Base-by-base conservation (phyloP, 2,329 filamentous ascomycete species). In the Cladosporium sp. region DNA sequence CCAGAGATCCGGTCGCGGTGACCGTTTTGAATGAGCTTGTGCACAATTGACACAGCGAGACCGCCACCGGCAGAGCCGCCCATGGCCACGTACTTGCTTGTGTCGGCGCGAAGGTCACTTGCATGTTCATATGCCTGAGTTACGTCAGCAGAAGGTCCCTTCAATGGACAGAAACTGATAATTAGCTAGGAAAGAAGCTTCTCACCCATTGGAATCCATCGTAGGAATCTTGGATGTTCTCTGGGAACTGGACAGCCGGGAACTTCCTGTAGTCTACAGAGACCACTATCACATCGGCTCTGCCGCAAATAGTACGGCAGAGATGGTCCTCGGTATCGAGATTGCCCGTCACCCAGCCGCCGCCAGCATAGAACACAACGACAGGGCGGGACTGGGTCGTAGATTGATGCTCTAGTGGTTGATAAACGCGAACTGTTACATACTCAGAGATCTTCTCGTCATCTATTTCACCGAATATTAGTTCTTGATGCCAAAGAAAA, bases 281-380 rank as follows among this genome's bases (percentile, higher is more conserved):
- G 46, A 79, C 72, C 37, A 79, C 68, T 53, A 78, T 68, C 57
- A 72, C 75, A 14, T 74, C 72, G 2, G 71, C 71, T 46, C 69
- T 62, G 26, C 73, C 70, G 33, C 75, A 69, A 28, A 79, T 67
- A 21, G 71, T 67, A 31, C 76, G 69, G 67, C 77, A 78, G 65
- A 75, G 70, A 6, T 71, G 69, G 66, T 79, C 76, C 69, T 79
- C 77, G 11, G 71, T 71, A 63, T 78, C 73, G 31, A 79, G 69
- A 68, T 76, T 72, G 18, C 78, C 78, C 7, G 70, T 70, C 56
- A 75, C 70, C 62, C 69, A 79, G 2, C 78, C 77, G 31, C 78
- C 78, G 46, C 77, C 78, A 64, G 78, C 76, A 57, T 67, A 73
- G 67, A 75, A 80, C 8, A 79, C 69, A 31, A 73, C 73, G 35